Conservation (phyloP, 495 filamentous ascomycete genomes). For the Penicillium roqueforti region DNA sequence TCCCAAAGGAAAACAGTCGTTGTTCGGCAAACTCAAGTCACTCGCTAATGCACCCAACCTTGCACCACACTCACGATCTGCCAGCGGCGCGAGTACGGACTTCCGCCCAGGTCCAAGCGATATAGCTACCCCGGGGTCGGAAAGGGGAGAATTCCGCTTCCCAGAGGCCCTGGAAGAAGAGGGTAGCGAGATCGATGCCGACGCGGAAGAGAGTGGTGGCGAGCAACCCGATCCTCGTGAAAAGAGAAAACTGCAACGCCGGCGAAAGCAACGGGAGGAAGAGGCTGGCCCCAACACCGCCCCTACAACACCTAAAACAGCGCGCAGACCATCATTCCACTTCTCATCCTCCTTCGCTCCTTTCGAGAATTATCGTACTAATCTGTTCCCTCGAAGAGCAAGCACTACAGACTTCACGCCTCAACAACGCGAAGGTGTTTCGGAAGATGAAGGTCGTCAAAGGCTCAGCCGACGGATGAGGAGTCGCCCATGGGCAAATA, state of each 20-base stretch:
- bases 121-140: conserved; percentile 37
- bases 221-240: conserved; percentile 40
- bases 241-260: conserved; percentile 46
- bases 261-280: conserved; percentile 50
- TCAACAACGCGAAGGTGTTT: conserved; percentile 68
- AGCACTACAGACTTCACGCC: conserved; percentile 63
- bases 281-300: conserved; percentile 53
- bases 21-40: conserved; percentile 64
- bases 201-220: conserved; percentile 64
- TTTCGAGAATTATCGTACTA: conserved; percentile 45
- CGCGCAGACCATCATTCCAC: conserved; percentile 41
- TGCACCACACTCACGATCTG: conserved; percentile 40
- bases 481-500: conserved; percentile 49
- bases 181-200: conserved; percentile 68
- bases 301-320: conserved; percentile 56
- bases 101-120: conserved; percentile 26
- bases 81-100: conserved; percentile 39
- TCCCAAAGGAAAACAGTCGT: conserved; percentile 55
- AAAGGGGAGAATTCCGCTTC: conserved; percentile 50
- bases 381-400: conserved; percentile 60
- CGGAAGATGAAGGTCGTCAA: conserved; percentile 85
- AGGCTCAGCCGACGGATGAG: conserved; percentile 58
- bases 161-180: conserved; percentile 57
- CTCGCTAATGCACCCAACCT: conserved; percentile 45
- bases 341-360: conserved; percentile 46